A percentile compares a stretch with the other conserved stretches of the same genome.
Conservation (phyloP, 768 basidiomycete species). For the Collybiopsis confluens region DNA sequence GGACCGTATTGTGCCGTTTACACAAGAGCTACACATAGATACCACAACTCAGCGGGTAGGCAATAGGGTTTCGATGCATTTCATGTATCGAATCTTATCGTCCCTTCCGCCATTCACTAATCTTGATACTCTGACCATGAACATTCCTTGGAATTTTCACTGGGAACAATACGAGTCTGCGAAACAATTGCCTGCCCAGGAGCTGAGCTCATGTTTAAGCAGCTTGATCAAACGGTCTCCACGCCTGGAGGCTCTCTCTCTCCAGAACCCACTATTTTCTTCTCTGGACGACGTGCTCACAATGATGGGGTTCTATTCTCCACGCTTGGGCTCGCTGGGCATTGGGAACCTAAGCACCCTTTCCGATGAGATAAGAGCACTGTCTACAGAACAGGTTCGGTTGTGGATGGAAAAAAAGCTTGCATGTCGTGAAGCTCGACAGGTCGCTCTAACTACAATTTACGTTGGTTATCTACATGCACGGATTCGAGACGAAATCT, state of each 20-base stretch:
- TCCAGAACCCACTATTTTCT: neutral
- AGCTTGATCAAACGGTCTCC: neutral
- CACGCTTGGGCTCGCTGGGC: neutral
- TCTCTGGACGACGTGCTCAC: neutral
- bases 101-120: neutral
- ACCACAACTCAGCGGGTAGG: neutral
- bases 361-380: neutral
- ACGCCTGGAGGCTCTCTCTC: neutral
- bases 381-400: neutral
- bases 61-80: neutral
- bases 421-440: neutral
- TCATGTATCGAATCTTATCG: neutral
- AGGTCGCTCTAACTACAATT: neutral
- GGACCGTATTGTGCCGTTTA: neutral
- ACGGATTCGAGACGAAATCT: neutral
- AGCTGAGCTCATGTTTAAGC: neutral
- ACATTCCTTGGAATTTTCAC: neutral
- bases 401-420: neutral
- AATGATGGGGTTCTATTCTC: neutral
- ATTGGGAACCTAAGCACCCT: neutral
- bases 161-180: neutral
- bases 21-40: neutral
- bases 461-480: neutral
- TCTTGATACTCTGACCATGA: neutral
- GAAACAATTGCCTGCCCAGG: neutral